Percentiles rank a stretch among this genome's conserved stretches.
phyloP scores from a whole-genome alignment of 2,329 filamentous ascomycete species.

The Trichoderma hamatum region DNA sequence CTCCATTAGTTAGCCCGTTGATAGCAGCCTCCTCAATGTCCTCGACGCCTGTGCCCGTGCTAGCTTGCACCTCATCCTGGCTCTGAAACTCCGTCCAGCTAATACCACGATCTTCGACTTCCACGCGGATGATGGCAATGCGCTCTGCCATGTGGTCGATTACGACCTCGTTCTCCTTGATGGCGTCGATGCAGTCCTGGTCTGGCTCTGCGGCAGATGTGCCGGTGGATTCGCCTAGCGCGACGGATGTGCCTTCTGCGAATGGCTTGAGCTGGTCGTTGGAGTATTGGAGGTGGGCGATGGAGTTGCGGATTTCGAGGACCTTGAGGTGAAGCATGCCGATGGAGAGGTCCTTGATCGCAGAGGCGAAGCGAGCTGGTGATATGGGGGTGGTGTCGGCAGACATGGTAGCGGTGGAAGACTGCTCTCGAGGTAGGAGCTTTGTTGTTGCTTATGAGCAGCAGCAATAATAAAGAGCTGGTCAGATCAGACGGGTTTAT shows the following conservation, averaged over 20 bases:
- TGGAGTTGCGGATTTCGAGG: conserved; percentile 74
- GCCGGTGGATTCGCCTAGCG: conserved; percentile 32
- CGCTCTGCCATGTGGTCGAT: conserved; percentile 69
- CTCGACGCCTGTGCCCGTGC: conserved; percentile 32
- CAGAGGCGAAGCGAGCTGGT: conserved; percentile 64
- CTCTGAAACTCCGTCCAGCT: conserved; percentile 61
- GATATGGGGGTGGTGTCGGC: conserved; percentile 63
- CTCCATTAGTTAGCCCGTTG: conserved; percentile 18
- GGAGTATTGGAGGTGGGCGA: conserved; percentile 72
- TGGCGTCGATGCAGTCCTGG: conserved; percentile 72
- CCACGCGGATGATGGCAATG: conserved; percentile 63
- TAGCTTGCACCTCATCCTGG: conserved; percentile 45
- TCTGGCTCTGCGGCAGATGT: conserved; percentile 50
- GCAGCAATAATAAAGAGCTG: not conserved
- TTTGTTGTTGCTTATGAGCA: not conserved
- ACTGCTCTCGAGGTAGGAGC: no score
- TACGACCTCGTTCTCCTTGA: conserved; percentile 70
- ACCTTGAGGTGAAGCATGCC: conserved; percentile 72
- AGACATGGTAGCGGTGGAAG: conserved; percentile 54
- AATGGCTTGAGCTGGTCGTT: conserved; percentile 74
- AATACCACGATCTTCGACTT: conserved; percentile 63
- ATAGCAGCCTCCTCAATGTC: conserved; percentile 14
- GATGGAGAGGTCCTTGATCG: conserved; percentile 67
- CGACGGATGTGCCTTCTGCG: conserved; percentile 53
- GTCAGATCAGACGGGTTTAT: not conserved